Evolutionary conservation across 805 yeast species (phyloP).

Genomic region (Monosporozyma aerobia): DNA sequence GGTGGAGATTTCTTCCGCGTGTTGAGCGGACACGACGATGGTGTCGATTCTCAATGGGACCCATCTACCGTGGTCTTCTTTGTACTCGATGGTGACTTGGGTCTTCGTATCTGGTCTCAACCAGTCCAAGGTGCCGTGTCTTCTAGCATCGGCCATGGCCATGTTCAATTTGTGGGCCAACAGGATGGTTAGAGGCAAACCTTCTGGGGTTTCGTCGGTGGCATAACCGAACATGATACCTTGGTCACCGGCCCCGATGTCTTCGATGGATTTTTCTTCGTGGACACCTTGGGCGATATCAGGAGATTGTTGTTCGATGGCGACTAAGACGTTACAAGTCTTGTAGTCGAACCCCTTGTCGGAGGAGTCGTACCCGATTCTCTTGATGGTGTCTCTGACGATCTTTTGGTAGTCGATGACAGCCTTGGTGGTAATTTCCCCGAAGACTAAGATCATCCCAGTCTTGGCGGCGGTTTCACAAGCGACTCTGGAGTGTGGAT

Average conservation of each 20-base stretch:
- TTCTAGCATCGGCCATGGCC: slow-evolving; percentile 95
- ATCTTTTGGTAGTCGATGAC: slow-evolving; percentile 92
- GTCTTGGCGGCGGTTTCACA: slow-evolving; percentile 99
- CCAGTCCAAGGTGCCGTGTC: slow-evolving; percentile 92
- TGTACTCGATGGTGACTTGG: slow-evolving; percentile 97
- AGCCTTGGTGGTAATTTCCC: slow-evolving; percentile 98
- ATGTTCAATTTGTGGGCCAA: slow-evolving; percentile 94
- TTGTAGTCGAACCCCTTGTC: slow-evolving; percentile 98
- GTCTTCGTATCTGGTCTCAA: slow-evolving; percentile 99
- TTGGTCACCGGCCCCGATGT: slow-evolving; percentile 99
- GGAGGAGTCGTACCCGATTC: slow-evolving; percentile 94
- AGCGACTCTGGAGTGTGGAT: slow-evolving; percentile 97
- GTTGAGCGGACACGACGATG: slow-evolving; percentile 94
- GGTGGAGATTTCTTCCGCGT: slow-evolving; percentile 90
- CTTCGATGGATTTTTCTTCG: slow-evolving; percentile 91
- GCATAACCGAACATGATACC: slow-evolving; percentile 99
- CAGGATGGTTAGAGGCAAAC: slow-evolving; percentile 87
- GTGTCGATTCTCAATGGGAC: slow-evolving; percentile 96
- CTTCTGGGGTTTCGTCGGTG: slow-evolving; percentile 96
- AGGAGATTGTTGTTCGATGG: slow-evolving; percentile 98
- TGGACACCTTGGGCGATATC: slow-evolving; percentile 99
- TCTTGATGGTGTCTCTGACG: slow-evolving; percentile 95
- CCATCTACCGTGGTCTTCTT: slow-evolving; percentile 89
- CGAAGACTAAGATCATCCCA: slow-evolving; percentile 98
- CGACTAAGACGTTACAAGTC: slow-evolving; percentile 97